Conservation (phyloP, 768 basidiomycete genomes). For the Lactifluus rugatus region DNA sequence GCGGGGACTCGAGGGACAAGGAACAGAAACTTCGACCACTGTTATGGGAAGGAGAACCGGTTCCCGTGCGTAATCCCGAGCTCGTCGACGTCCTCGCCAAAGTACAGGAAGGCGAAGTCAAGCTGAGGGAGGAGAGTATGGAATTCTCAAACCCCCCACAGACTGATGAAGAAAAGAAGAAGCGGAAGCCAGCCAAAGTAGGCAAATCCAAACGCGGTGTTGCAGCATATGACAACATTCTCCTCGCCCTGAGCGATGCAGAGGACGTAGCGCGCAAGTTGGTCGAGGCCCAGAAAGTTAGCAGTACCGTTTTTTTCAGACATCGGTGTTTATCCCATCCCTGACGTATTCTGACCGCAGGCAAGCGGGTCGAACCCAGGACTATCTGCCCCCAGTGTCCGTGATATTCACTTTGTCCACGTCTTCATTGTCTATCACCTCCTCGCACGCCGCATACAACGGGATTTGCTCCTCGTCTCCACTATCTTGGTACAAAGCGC, state of each 20-base stretch:
- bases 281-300: slow-evolving; percentile 75
- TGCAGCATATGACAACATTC: slow-evolving; percentile 78
- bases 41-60: slow-evolving; percentile 70
- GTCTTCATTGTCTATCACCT: slow-evolving; percentile 83
- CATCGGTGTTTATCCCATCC: not conserved
- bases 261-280: slow-evolving; percentile 77
- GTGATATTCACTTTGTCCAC: slow-evolving; percentile 79
- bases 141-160: slow-evolving; percentile 21
- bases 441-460: slow-evolving; percentile 76
- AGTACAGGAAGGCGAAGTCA: slow-evolving; percentile 68
- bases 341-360: slow-evolving; percentile 20
- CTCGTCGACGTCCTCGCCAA: slow-evolving; percentile 78
- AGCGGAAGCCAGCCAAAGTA: slow-evolving; percentile 30
- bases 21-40: slow-evolving; percentile 48
- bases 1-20: slow-evolving; percentile 28
- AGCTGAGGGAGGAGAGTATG: slow-evolving; percentile 35
- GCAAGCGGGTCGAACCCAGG: slow-evolving; percentile 34
- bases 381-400: slow-evolving; percentile 36
- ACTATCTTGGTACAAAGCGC: slow-evolving; percentile 42
- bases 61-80: slow-evolving; percentile 86
- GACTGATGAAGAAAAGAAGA: slow-evolving; percentile 29
- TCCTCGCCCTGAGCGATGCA: slow-evolving; percentile 80
- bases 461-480: slow-evolving; percentile 73
- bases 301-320: slow-evolving; percentile 11
- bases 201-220: slow-evolving; percentile 60